Conservation (phyloP, 192 early-diverging fungal genomes). For the Backusella liffmaniae region DNA sequence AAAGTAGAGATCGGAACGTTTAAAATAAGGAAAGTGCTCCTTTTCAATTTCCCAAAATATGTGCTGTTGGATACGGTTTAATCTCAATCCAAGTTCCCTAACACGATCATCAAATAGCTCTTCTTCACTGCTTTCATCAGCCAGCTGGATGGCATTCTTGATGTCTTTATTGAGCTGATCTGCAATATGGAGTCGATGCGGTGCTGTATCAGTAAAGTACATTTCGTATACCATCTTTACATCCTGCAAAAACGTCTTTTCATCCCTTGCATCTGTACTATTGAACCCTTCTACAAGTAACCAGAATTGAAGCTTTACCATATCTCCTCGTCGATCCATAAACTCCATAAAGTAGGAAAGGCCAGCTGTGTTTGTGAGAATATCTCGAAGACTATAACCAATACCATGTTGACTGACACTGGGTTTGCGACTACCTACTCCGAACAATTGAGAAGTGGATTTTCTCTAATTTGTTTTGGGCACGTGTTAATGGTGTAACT, state of each 20-base stretch:
- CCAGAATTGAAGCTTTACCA: conserved; percentile 73
- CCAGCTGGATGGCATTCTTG: conserved; percentile 26
- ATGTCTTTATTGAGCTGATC: conserved; percentile 38
- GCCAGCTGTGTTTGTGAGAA: conserved; percentile 63
- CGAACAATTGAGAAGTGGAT: conserved; percentile 23
- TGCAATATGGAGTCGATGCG: conserved; percentile 36
- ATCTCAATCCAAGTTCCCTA: conserved; percentile 22
- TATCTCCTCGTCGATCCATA: conserved; percentile 67
- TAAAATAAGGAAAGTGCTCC: conserved; percentile 60
- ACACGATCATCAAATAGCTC: conserved; percentile 9
- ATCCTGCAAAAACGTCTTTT: conserved; percentile 44
- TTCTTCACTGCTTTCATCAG: neutral
- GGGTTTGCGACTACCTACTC: conserved; percentile 14
- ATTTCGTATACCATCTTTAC: conserved; percentile 53
- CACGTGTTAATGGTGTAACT: neutral
- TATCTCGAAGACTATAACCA: conserved; percentile 41
- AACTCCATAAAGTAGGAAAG: conserved; percentile 80
- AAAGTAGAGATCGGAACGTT: conserved; percentile 61
- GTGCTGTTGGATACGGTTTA: conserved; percentile 55
- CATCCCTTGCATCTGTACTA: conserved; percentile 22
- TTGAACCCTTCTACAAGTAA: conserved; percentile 66
- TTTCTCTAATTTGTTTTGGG: conserved; percentile 6
- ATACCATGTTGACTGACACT: neutral
- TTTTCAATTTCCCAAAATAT: conserved; percentile 63
- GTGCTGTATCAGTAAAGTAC: conserved; percentile 44